Percentiles rank a stretch among this genome's conserved stretches.
These are phyloP conservation scores for Bipolaris victoriae DNA, from an alignment of 2,329 filamentous ascomycete genomes.

Conservation along the genomic window DNA sequence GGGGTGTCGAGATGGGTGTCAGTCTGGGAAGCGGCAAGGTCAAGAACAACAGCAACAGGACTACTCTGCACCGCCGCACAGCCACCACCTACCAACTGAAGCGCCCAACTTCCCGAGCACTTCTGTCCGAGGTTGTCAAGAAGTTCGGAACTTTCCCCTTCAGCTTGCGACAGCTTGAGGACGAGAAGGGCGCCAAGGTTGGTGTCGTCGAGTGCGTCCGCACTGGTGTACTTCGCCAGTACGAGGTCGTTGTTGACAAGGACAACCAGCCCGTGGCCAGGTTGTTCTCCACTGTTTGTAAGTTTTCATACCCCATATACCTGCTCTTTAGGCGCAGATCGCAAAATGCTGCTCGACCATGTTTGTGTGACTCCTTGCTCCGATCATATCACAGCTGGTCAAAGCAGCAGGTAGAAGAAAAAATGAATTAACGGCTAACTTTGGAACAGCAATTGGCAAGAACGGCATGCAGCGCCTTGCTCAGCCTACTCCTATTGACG, in stretches of 20 bases:
- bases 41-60: conserved; percentile 83
- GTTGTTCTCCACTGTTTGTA: conserved; percentile 90
- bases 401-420: neutral
- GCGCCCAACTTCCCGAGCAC: conserved; percentile 89
- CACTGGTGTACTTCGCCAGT: conserved; percentile 89
- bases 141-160: conserved; percentile 98
- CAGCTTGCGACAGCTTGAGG: conserved; percentile 93
- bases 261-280: conserved; percentile 84
- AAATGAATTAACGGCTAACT: conserved; percentile 18
- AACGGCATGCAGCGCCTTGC: conserved; percentile 90
- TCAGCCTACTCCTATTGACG: conserved; percentile 74
- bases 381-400: neutral
- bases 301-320: conserved; percentile 51
- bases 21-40: conserved; percentile 92
- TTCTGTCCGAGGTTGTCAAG: conserved; percentile 92
- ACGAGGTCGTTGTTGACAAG: conserved; percentile 95
- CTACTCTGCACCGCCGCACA: conserved; percentile 92
- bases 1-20: conserved; percentile 96
- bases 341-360: conserved; percentile 1
- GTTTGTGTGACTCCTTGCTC: neutral
- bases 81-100: conserved; percentile 91
- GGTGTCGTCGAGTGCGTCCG: conserved; percentile 97
- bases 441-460: conserved; percentile 83
- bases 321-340: neutral
- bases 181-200: conserved; percentile 94